Base-by-base conservation (phyloP, 169 alveolate genomes). In the Theileria equi region DNA sequence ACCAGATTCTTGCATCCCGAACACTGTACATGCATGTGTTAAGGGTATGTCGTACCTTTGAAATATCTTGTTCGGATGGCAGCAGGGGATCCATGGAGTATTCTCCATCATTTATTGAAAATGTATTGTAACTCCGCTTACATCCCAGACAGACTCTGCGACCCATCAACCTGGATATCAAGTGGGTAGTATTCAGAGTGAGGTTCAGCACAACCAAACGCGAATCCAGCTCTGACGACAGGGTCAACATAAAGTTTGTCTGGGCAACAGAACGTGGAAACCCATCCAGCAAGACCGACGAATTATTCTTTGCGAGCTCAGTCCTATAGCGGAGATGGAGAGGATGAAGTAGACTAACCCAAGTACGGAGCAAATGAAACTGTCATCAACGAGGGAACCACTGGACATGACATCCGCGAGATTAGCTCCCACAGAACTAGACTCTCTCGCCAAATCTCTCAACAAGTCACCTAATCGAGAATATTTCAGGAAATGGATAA, bases 401-500 rank as follows among this genome's bases (percentile, higher is more conserved):
- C n/a, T 40, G 26, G 45, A n/a, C 3, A 69, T 28, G 25, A 36
- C 32, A 4, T 38, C 70, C 26, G 38, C 28, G n/a, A 66, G 17
- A 29, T 25, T 45, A 13, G 8, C 25, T 1, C 61, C 67, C 3
- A 66, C 31, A 7, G 52, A 25, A 28, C n/a, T n/a, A n/a, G 61
- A 58, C 1, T 28, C 43, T 40, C 41, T 6, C 29, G 19, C 32
- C 38, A 48, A 23, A 26, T 58, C 66, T 7, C 17, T 59, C 32
- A 69, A 19, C 21, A 69, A 13, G 16, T 69, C 74, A n/a, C 81
- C 81, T 69, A 28, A n/a, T n/a, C n/a, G n/a, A n/a, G n/a, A n/a
- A n/a, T n/a, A n/a, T n/a, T n/a, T n/a, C n/a, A n/a, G n/a, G n/a
- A n/a, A n/a, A n/a, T n/a, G n/a, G n/a, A n/a, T n/a, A n/a, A n/a